phyloP scores from a whole-genome alignment of 139 green algal genomes.

The Pseudopediastrum boryanum region DNA sequence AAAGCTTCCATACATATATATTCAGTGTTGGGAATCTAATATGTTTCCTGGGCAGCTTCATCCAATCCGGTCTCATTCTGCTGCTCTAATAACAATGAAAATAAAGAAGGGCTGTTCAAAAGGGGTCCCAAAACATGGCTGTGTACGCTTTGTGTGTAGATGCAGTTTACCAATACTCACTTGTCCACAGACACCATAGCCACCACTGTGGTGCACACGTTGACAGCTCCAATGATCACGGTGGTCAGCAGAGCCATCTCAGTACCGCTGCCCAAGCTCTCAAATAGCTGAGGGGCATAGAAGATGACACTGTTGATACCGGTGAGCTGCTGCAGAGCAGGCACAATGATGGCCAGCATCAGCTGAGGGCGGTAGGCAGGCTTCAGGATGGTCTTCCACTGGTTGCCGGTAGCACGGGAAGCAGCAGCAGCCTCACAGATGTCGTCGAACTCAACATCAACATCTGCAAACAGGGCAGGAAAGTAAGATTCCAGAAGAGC shows the following conservation, averaged over 20 bases:
- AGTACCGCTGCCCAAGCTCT: conserved; percentile 10
- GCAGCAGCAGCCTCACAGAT: conserved; percentile 38
- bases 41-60: too few species aligned
- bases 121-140: too few species aligned
- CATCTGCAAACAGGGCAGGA: too few species aligned
- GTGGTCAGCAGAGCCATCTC: conserved; percentile 20
- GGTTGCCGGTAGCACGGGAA: conserved; percentile 11
- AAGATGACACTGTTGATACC: conserved; percentile 48
- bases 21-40: too few species aligned
- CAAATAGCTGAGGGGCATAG: conserved; percentile 46
- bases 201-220: conserved; percentile 40
- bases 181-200: conserved; percentile 36
- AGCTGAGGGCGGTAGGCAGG: conserved; percentile 53
- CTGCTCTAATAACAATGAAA: too few species aligned
- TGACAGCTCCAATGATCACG: conserved; percentile 47
- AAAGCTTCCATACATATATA: too few species aligned
- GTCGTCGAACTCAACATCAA: conserved; percentile 46
- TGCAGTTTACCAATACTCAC: too few species aligned
- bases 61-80: too few species aligned
- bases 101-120: too few species aligned
- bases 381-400: conserved; percentile 40
- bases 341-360: conserved; percentile 43
- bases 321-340: conserved; percentile 68
- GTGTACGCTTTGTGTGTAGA: too few species aligned
- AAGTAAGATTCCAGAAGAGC: too few species aligned